Base-by-base conservation (phyloP, 441 rosid species). In the Erodium texanum region DNA sequence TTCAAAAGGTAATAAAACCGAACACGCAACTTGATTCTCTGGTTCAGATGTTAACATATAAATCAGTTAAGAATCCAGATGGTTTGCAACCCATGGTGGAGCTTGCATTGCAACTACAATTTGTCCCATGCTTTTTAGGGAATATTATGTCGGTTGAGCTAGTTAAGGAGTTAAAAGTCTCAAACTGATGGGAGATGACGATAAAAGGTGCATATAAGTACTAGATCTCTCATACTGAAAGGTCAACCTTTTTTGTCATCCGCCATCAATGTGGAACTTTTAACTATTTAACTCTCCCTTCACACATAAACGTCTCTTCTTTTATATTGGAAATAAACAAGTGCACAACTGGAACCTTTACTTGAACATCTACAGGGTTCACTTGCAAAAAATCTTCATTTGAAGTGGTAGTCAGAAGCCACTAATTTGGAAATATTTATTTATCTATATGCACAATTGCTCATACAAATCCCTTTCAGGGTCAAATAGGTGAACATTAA, bases 171-270 rank as follows among this genome's bases (percentile, higher is more conserved):
- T 45, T 12, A 45, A 14, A 45, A 50, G 58, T n/a, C 20, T 50
- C 58, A 50, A n/a, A 50, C 15, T 50, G 58, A 50, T 50, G 58
- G 58, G 52, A 50, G 20, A 50, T 50, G 58, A 16, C 58, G 6
- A 16, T n/a, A 50, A 50, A 50, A 50, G 58, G 7, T n/a, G 19
- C 58, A n/a, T 50, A 50, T 50, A 16, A 50, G 58, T 50, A 22
- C 19, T 50, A 20, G 5, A 50, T 16, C 58, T 50, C 19, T 15
- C 58, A 50, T 50, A n/a, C 18, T 50, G 15, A 16, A 16, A 4
- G 19, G 58, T 50, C 58, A 50, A 50, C 58, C 58, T 50, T 50
- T 16, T 50, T 50, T 50, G 58, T 50, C 58, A 50, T 50, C 58
- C 16, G 58, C 58, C 22, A n/a, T 50, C 20, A 50, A 50, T 50